Evolutionary conservation across 352 stramenopile species (phyloP), one percentile per base, ranked within the genome.

Genomic region (Pythium brachiatum): DNA sequence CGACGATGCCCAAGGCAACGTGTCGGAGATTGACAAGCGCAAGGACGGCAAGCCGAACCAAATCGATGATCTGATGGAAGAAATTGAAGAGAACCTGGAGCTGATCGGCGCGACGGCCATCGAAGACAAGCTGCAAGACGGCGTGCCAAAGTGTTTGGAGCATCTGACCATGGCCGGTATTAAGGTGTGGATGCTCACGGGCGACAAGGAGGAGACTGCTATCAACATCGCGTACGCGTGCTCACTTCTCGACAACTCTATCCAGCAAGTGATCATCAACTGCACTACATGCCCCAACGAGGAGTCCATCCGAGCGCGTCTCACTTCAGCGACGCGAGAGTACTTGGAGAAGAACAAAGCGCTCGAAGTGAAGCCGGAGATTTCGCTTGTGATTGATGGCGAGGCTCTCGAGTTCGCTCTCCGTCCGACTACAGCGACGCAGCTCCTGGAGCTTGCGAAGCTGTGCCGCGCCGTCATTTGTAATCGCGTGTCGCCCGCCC

Each of bases 151-250:
- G 43, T 90, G 81, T 38, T 75, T 98, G 8, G 76, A 84, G 9
- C 79, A 81, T 47, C 64, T 98, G 36, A 89, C 83, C 2, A 64
- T 66, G 13, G 93, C 90, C 0, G 92, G 92, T 1, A 92, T 96
- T 36, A 89, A 93, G 53, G 69, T 96, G 34, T 96, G 86, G 83
- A 89, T 96, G 60, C 75, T 97, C 16, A 96, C 88, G 9, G 87
- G 86, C 25, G 88, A 97, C 71, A 96, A 96, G 68, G 60, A 86
- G 38, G 88, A 96, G 62, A 96, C 88, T 13, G 88, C 88, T 26
- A 94, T 96, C 62, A 96, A 96, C 64, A 96, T 96, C 64, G 91
- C 79, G n/a, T 97, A 96, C 52, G 86, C 90, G 7, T 96, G 84
- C 60, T 89, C 84, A 15, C 59, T 98, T 20, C 56, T 97, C 12